Conservation (phyloP, 495 filamentous ascomycete species). For the Barbatosphaeria neglecta region DNA sequence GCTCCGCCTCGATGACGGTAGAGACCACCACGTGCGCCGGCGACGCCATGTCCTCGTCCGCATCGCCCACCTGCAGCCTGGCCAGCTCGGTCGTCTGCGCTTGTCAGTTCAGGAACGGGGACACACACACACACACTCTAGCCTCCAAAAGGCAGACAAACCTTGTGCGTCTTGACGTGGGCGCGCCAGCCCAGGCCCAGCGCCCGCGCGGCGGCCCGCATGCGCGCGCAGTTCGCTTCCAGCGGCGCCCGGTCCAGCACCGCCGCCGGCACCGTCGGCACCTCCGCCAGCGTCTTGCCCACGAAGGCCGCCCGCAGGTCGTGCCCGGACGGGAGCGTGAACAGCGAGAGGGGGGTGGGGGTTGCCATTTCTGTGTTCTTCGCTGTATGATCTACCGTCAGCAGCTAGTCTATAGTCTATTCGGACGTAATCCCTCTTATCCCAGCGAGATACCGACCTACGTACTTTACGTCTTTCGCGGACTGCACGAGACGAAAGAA, state of each 20-base stretch:
- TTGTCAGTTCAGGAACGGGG: too few species aligned
- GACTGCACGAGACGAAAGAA: too few species aligned
- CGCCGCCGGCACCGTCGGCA: slow-evolving; percentile 52
- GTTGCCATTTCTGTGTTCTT: too few species aligned
- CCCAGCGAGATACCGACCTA: too few species aligned
- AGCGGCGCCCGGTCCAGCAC: slow-evolving; percentile 61
- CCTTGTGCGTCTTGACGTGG: slow-evolving; percentile 86
- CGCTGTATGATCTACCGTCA: too few species aligned
- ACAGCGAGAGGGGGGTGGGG: neutral
- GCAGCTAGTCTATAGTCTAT: too few species aligned
- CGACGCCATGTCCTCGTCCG: slow-evolving; percentile 11
- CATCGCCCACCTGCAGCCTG: slow-evolving; percentile 56
- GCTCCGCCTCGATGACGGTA: slow-evolving; percentile 65
- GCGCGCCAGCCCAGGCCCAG: slow-evolving; percentile 61
- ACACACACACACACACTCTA: too few species aligned
- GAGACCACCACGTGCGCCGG: slow-evolving; percentile 64
- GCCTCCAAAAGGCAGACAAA: slow-evolving; percentile 14
- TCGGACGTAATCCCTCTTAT: too few species aligned
- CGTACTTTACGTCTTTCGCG: too few species aligned
- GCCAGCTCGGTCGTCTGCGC: slow-evolving; percentile 60
- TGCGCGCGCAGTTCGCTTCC: slow-evolving; percentile 56
- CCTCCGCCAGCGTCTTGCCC: slow-evolving; percentile 47
- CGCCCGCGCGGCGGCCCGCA: slow-evolving; percentile 50
- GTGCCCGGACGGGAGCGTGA: slow-evolving; percentile 5
- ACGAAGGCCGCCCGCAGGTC: slow-evolving; percentile 37